Percentiles rank a stretch among this genome's conserved stretches.
These are phyloP conservation scores for Phytophthora tubulina DNA, from an alignment of 352 stramenopile species.

Conservation along the genomic window DNA sequence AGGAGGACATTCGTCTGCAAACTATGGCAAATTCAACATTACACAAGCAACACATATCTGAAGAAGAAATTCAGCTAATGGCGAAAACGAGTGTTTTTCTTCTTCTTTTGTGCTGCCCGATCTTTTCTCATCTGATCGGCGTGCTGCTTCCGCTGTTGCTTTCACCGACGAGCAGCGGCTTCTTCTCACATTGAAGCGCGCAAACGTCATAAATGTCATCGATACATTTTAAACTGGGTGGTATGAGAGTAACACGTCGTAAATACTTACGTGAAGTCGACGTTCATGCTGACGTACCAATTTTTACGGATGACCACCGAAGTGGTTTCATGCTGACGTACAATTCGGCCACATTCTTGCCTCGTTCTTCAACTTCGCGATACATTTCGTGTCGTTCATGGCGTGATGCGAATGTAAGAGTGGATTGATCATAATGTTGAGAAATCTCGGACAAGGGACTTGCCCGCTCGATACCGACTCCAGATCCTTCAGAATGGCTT, in stretches of 20 bases:
- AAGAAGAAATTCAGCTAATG: background rate
- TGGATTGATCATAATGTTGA: background rate
- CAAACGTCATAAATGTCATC: background rate
- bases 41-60: background rate
- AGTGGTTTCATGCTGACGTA: background rate
- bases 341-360: background rate
- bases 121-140: too few species aligned
- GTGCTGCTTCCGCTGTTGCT: too few species aligned
- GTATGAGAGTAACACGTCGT: background rate
- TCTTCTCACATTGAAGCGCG: too few species aligned
- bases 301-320: too few species aligned
- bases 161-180: too few species aligned
- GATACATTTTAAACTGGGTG: background rate
- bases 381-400: too few species aligned
- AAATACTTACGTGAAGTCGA: background rate
- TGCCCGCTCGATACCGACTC: background rate
- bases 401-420: background rate
- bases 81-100: too few species aligned
- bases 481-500: background rate
- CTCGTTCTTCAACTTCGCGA: constrained; percentile 1
- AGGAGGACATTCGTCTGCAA: background rate
- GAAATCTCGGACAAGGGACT: background rate
- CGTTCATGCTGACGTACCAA: background rate
- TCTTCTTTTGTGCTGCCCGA: too few species aligned
- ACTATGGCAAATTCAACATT: background rate